These are phyloP conservation scores for Hyaloscypha variabilis DNA, from an alignment of 495 filamentous ascomycete species.

Conservation along the genomic window DNA sequence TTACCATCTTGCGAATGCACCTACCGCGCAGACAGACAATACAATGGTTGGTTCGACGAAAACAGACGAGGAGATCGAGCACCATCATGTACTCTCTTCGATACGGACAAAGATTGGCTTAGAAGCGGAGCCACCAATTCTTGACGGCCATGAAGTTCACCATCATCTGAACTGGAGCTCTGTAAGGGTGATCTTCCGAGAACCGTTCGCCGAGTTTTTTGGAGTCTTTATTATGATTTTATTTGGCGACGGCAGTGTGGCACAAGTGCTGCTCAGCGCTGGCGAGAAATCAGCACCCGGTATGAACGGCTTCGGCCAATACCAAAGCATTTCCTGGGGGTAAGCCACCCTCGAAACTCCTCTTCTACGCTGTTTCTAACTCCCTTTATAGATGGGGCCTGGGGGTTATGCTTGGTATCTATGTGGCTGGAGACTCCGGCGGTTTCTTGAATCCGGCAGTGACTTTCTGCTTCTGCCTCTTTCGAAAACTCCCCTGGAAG, in stretches of 20 bases:
- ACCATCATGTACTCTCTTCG: slow-evolving; percentile 18
- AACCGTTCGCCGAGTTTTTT: slow-evolving; percentile 65
- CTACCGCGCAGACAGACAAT: slow-evolving; percentile 4
- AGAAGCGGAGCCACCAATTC: slow-evolving; percentile 24
- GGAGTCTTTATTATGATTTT: slow-evolving; percentile 64
- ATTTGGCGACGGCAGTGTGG: slow-evolving; percentile 57
- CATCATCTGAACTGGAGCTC: slow-evolving; percentile 44
- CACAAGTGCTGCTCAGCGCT: slow-evolving; percentile 26
- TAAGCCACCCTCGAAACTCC: slow-evolving; percentile 35
- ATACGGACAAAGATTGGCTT: slow-evolving; percentile 23
- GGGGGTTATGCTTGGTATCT: slow-evolving; percentile 68
- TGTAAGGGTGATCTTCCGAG: slow-evolving; percentile 48
- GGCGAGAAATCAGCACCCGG: slow-evolving; percentile 22
- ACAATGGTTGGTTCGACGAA: slow-evolving; percentile 2
- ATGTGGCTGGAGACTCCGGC: slow-evolving; percentile 60
- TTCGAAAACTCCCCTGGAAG: slow-evolving; percentile 65
- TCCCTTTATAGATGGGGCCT: slow-evolving; percentile 33
- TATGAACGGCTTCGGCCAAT: slow-evolving; percentile 37
- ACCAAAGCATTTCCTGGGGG: slow-evolving; percentile 52
- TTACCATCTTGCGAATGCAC: slow-evolving; percentile 1
- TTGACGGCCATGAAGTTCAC: slow-evolving; percentile 27
- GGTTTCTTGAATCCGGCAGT: slow-evolving; percentile 68
- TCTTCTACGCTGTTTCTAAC: background rate
- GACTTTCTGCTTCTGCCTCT: slow-evolving; percentile 65
- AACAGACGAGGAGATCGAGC: slow-evolving; percentile 14